phyloP scores from a whole-genome alignment of 208 protist genomes.

The Trypanosoma boissoni region DNA sequence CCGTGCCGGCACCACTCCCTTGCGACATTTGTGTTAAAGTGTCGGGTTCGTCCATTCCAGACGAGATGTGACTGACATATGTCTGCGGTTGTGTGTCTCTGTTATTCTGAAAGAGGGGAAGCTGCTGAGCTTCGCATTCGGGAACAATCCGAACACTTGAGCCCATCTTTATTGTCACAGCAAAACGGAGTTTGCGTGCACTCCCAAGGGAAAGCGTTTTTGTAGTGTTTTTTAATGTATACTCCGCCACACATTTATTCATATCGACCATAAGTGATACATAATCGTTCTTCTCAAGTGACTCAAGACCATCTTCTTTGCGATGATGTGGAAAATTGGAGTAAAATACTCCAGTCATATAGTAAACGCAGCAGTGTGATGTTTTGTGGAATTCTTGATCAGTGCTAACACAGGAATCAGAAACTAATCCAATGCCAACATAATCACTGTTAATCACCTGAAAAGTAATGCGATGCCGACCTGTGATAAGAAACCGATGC shows the following conservation, averaged over 20 bases:
- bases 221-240: slow-evolving; percentile 60
- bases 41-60: slow-evolving; percentile 12
- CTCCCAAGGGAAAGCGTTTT: slow-evolving; percentile 78
- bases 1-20: slow-evolving; percentile 11
- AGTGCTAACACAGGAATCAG: slow-evolving; percentile 63
- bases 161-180: slow-evolving; percentile 76
- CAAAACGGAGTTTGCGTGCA: slow-evolving; percentile 72
- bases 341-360: slow-evolving; percentile 93
- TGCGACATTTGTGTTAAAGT: slow-evolving; percentile 22
- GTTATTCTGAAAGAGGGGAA: slow-evolving; percentile 21
- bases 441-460: slow-evolving; percentile 76
- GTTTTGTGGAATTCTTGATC: slow-evolving; percentile 91
- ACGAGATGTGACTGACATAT: neutral
- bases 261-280: slow-evolving; percentile 80
- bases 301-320: slow-evolving; percentile 84
- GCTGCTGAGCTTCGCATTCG: slow-evolving; percentile 40
- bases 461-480: slow-evolving; percentile 79
- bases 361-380: slow-evolving; percentile 86
- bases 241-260: slow-evolving; percentile 78
- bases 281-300: slow-evolving; percentile 67
- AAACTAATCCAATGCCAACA: slow-evolving; percentile 87
- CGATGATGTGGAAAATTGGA: slow-evolving; percentile 85
- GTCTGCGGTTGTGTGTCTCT: neutral
- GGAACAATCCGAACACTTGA: slow-evolving; percentile 76
- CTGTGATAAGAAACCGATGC: slow-evolving; percentile 70